Percentiles rank a stretch among this genome's conserved stretches.
phyloP scores from a whole-genome alignment of 1,284 basidiomycete species.

The Kwoniella shivajii region DNA sequence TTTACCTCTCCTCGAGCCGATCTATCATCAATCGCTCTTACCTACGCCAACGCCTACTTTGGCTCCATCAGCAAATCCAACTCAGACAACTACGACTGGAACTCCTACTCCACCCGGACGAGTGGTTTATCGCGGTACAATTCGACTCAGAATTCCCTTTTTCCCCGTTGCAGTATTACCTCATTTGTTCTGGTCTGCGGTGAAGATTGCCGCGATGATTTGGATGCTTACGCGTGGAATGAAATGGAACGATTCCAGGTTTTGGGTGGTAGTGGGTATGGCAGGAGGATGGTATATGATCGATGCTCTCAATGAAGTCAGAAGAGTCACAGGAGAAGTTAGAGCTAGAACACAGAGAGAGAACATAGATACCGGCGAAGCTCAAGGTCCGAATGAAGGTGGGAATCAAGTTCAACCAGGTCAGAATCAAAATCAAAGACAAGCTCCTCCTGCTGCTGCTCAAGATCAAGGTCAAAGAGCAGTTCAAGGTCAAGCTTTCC shows the following conservation, averaged over 20 bases:
- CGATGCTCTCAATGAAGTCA: conserved; percentile 28
- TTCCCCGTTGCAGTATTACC: conserved; percentile 25
- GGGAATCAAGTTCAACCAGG: neutral
- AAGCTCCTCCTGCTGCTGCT: neutral
- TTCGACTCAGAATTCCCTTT: conserved; percentile 17
- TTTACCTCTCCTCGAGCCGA: conserved; percentile 29
- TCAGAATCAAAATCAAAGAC: neutral
- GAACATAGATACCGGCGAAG: neutral
- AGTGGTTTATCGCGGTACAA: conserved; percentile 12
- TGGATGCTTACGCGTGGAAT: conserved; percentile 48
- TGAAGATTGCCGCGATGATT: conserved; percentile 36
- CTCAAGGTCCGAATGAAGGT: neutral
- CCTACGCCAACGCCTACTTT: conserved; percentile 8
- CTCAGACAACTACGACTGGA: neutral
- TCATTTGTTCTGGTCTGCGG: conserved; percentile 37
- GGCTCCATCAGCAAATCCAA: conserved; percentile 7
- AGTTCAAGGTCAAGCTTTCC: too few relatives aligned
- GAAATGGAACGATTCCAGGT: conserved; percentile 34
- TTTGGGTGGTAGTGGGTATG: conserved; percentile 40
- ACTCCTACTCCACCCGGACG: neutral
- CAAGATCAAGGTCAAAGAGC: neutral
- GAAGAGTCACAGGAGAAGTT: conserved; percentile 5
- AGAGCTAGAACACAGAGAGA: neutral
- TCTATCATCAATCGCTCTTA: conserved; percentile 12
- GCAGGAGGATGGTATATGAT: conserved; percentile 39